Percentiles rank a stretch among this genome's conserved stretches.
These are phyloP conservation scores for Mortierella alpina DNA, from an alignment of 192 early-diverging fungal genomes.

Conservation along the genomic window DNA sequence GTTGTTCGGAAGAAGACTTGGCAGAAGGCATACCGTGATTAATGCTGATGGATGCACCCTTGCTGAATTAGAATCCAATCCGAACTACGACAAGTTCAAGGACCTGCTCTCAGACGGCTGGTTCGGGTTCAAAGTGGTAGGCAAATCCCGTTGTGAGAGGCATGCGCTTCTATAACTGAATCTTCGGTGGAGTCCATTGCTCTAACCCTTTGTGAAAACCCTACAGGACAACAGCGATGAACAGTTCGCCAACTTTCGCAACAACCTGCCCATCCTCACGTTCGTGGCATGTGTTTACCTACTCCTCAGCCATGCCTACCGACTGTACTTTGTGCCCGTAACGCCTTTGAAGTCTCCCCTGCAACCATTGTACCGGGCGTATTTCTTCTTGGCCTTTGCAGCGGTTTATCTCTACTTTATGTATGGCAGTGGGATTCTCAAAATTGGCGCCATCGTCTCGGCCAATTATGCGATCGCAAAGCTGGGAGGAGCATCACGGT, in stretches of 20 bases:
- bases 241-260: slow-evolving; percentile 76
- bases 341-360: slow-evolving; percentile 46
- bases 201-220: not conserved
- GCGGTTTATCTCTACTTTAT: slow-evolving; percentile 71
- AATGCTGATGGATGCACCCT: not conserved
- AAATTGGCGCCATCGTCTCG: slow-evolving; percentile 72
- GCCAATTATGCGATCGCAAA: slow-evolving; percentile 78
- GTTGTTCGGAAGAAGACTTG: not conserved
- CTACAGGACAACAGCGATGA: slow-evolving; percentile 78
- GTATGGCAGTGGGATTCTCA: slow-evolving; percentile 81
- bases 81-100: slow-evolving; percentile 52
- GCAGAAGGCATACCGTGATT: not conserved
- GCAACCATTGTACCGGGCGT: slow-evolving; percentile 52
- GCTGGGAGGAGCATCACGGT: slow-evolving; percentile 55
- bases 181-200: not conserved
- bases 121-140: slow-evolving; percentile 50
- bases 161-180: no score
- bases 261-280: slow-evolving; percentile 67
- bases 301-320: slow-evolving; percentile 58
- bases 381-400: slow-evolving; percentile 71
- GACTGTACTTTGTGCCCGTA: slow-evolving; percentile 28
- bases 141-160: not conserved
- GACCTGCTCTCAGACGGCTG: slow-evolving; percentile 55
- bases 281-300: slow-evolving; percentile 62
- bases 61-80: slow-evolving; percentile 30